A percentile compares a stretch with the other conserved stretches of the same genome.
These are phyloP conservation scores for Phaeodactylum tricornutum DNA, from an alignment of 108 stramenopile species.

Conservation along the genomic window DNA sequence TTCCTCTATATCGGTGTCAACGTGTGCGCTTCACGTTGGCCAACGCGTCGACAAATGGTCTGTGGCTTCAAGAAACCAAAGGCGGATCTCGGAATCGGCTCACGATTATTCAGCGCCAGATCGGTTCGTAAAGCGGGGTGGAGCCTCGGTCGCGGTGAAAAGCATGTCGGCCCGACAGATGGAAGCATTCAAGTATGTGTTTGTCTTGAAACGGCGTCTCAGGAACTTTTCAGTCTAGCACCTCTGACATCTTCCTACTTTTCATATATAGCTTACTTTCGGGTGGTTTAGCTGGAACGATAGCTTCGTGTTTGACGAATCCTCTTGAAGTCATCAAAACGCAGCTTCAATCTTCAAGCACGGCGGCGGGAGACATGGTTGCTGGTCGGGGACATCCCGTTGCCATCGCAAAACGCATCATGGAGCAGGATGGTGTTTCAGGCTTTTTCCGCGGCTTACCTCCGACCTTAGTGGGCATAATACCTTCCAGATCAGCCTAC, in stretches of 20 bases:
- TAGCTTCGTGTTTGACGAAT: conserved; percentile 69
- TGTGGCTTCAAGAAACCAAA: too few relatives aligned
- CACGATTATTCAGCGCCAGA: too few relatives aligned
- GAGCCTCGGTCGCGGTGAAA: conserved; percentile 9
- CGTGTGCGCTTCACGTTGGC: too few relatives aligned
- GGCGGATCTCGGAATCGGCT: too few relatives aligned
- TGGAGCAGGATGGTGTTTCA: conserved; percentile 52
- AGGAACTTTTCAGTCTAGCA: not conserved
- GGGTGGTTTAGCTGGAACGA: conserved; percentile 73
- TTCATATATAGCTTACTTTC: conserved; percentile 36
- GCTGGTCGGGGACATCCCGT: conserved; percentile 36
- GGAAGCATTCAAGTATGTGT: conserved; percentile 57
- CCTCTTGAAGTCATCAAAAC: conserved; percentile 89
- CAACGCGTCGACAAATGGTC: too few relatives aligned
- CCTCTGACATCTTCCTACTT: not conserved
- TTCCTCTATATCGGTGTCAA: too few relatives aligned
- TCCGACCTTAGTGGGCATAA: conserved; percentile 86
- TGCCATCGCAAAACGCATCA: conserved; percentile 52
- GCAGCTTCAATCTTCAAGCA: conserved; percentile 78
- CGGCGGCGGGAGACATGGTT: conserved; percentile 33
- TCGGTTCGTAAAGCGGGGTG: conserved; percentile 5
- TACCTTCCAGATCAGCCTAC: conserved; percentile 85
- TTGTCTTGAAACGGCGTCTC: not conserved
- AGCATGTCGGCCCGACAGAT: conserved; percentile 58
- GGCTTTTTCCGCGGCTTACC: conserved; percentile 70